These are phyloP conservation scores for Thozetella sp. DNA, from an alignment of 495 filamentous ascomycete species.

Conservation along the genomic window DNA sequence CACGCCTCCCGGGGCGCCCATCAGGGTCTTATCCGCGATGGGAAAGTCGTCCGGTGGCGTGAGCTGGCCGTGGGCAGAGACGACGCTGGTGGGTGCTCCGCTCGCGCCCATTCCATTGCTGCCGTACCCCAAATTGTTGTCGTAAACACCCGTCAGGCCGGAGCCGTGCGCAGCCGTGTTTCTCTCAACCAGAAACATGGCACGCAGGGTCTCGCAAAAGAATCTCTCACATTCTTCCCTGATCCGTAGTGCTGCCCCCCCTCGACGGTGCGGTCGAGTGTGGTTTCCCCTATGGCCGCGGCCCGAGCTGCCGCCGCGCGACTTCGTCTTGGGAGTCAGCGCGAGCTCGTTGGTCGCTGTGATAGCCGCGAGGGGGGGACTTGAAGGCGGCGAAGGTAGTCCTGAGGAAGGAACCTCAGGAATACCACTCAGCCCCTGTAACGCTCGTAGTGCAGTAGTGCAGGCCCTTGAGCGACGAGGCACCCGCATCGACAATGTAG, in stretches of 20 bases:
- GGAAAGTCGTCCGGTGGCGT: slow-evolving; percentile 44
- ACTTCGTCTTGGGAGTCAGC: slow-evolving; percentile 53
- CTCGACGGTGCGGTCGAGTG: slow-evolving; percentile 55
- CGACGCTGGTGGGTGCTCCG: slow-evolving; percentile 12
- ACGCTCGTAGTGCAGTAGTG: slow-evolving; percentile 86
- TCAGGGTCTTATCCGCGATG: slow-evolving; percentile 15
- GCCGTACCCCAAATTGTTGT: slow-evolving; percentile 36
- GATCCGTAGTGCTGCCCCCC: slow-evolving; percentile 93
- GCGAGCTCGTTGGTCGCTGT: slow-evolving; percentile 61
- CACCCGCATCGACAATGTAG: slow-evolving; percentile 66
- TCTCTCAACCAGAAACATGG: slow-evolving; percentile 96
- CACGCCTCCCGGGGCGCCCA: slow-evolving; percentile 9
- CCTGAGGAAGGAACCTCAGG: slow-evolving; percentile 89
- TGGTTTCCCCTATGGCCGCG: slow-evolving; percentile 26
- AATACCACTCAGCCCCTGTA: slow-evolving; percentile 90
- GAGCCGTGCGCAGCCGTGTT: slow-evolving; percentile 70
- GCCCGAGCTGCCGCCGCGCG: slow-evolving; percentile 25
- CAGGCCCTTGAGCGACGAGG: slow-evolving; percentile 66
- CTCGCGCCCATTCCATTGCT: slow-evolving; percentile 3
- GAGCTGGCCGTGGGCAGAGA: slow-evolving; percentile 20
- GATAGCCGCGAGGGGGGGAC: slow-evolving; percentile 78
- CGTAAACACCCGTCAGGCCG: slow-evolving; percentile 69
- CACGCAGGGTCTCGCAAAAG: slow-evolving; percentile 91
- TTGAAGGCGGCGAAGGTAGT: slow-evolving; percentile 73
- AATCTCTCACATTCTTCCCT: slow-evolving; percentile 99